Percentiles rank a stretch among this genome's conserved stretches.
phyloP scores from a whole-genome alignment of 1,139 yeast species.

The Saccharomyces hybrid region DNA sequence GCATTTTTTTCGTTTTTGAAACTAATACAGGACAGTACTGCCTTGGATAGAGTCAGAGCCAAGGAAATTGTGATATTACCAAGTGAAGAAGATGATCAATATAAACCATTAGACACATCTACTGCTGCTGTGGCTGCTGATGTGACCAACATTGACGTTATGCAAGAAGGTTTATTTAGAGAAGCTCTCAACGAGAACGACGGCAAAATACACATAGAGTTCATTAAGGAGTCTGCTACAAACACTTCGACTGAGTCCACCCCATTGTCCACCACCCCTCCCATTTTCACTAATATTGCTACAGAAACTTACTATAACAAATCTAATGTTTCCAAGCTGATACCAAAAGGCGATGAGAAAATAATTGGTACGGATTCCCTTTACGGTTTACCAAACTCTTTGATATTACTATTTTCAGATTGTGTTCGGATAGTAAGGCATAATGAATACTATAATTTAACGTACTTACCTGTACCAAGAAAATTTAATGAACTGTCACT shows the following conservation, averaged over 20 bases:
- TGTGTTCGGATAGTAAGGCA: constrained; percentile 59
- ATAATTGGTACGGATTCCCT: constrained; percentile 67
- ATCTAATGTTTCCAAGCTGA: constrained; percentile 26
- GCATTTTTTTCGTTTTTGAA: constrained; percentile 73
- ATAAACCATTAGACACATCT: background rate
- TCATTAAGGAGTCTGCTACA: constrained; percentile 8
- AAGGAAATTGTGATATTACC: constrained; percentile 19
- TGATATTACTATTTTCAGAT: constrained; percentile 63
- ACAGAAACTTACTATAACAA: constrained; percentile 24
- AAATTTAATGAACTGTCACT: constrained; percentile 42
- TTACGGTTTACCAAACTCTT: constrained; percentile 77
- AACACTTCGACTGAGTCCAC: background rate
- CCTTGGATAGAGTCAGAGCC: constrained; percentile 39
- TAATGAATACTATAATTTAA: constrained; percentile 43
- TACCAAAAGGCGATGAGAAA: constrained; percentile 13
- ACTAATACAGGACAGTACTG: constrained; percentile 65
- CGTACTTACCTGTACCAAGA: constrained; percentile 21
- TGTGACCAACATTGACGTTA: background rate
- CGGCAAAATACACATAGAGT: constrained; percentile 24
- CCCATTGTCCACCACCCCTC: constrained; percentile 10
- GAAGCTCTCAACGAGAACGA: constrained; percentile 19
- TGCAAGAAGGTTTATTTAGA: constrained; percentile 10
- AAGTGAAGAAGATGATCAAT: background rate
- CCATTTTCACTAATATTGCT: constrained; percentile 21
- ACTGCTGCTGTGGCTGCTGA: background rate